Conservation (phyloP, 2,329 filamentous ascomycete species). For the Penicillium oxalicum region DNA sequence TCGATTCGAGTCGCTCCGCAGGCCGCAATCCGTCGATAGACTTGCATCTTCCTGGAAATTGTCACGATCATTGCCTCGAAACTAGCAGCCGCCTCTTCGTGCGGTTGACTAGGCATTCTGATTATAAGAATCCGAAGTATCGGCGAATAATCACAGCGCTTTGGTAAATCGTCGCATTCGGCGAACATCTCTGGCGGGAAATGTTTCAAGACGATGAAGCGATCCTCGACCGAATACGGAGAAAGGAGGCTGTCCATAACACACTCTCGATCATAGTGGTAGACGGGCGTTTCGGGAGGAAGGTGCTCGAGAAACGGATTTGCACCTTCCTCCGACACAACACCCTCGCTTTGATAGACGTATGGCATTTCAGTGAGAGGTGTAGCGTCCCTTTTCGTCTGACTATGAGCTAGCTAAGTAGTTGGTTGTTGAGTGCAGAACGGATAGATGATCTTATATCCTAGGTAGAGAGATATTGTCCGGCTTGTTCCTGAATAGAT, state of each 20-base stretch:
- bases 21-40: neutral
- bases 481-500: too few species aligned
- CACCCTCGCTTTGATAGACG: neutral
- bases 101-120: conserved; percentile 2
- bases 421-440: too few species aligned
- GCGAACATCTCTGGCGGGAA: neutral
- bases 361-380: neutral
- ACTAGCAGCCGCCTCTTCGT: neutral
- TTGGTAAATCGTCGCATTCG: neutral
- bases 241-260: conserved; percentile 1
- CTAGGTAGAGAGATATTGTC: too few species aligned
- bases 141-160: conserved; percentile 6
- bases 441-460: too few species aligned
- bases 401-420: neutral
- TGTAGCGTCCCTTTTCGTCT: neutral
- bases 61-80: neutral
- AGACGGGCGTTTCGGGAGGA: conserved; percentile 5
- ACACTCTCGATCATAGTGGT: neutral
- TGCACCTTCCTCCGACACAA: conserved; percentile 1
- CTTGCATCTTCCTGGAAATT: neutral
- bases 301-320: neutral
- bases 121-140: conserved; percentile 5
- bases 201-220: conserved; percentile 5
- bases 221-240: conserved; percentile 3
- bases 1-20: conserved; percentile 1